These are phyloP conservation scores for Asterella californica DNA, from an alignment of 225 moss, liverwort and hornwort genomes.

Conservation along the genomic window DNA sequence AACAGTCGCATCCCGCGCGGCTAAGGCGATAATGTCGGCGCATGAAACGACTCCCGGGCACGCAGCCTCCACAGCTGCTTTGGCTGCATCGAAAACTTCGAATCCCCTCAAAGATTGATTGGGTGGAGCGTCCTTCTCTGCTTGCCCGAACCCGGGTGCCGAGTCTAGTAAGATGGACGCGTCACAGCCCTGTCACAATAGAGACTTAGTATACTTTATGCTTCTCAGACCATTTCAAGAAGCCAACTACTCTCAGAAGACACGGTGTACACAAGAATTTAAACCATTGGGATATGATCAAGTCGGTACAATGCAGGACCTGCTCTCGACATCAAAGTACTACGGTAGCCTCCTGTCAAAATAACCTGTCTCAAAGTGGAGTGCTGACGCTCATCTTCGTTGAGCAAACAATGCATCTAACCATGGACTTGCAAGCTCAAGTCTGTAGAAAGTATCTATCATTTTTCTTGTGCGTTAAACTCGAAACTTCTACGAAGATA, in stretches of 20 bases:
- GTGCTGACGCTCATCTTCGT: not conserved
- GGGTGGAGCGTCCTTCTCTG: constrained; percentile 36
- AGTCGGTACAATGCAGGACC: no score
- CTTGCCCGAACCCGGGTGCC: constrained; percentile 34
- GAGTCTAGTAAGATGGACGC: constrained; percentile 53
- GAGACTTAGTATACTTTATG: not conserved
- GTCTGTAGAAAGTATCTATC: not conserved
- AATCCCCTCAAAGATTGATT: constrained; percentile 38
- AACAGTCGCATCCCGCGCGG: constrained; percentile 35
- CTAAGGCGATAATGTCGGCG: constrained; percentile 58
- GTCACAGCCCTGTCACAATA: constrained; percentile 48
- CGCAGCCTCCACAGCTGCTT: constrained; percentile 56
- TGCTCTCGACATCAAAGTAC: no score
- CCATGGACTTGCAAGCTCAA: not conserved
- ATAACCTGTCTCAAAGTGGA: no score
- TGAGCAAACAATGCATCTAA: not conserved
- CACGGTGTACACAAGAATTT: no score
- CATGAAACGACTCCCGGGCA: constrained; percentile 63
- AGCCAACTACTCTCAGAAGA: no score
- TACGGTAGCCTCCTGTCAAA: no score
- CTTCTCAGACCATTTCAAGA: no score
- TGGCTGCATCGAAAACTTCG: constrained; percentile 48
- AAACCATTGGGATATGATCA: no score
- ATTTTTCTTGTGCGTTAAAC: not conserved
- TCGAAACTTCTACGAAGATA: not conserved